Evolutionary conservation across 148 eudicot species (phyloP).

Genomic region (Diospyros lotus): DNA sequence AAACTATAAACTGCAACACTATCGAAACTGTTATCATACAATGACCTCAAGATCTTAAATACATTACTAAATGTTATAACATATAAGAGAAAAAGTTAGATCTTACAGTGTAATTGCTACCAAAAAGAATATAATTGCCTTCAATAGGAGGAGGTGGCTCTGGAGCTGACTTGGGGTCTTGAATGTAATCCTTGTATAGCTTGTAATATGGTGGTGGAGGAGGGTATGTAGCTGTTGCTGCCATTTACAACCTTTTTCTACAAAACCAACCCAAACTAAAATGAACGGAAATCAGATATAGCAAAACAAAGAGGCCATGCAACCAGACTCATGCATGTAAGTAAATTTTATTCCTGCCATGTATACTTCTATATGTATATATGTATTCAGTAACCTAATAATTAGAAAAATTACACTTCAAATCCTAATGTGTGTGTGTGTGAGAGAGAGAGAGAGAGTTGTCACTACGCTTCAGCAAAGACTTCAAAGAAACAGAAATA

Average conservation of each 20-base stretch:
- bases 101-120: constrained; percentile 67
- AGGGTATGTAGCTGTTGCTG: constrained; percentile 80
- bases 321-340: too few species aligned
- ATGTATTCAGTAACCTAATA: too few species aligned
- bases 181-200: constrained; percentile 64
- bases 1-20: neutral
- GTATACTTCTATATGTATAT: too few species aligned
- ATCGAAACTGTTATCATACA: neutral
- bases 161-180: constrained; percentile 65
- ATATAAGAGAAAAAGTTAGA: constrained; percentile 5
- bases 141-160: constrained; percentile 73
- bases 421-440: too few species aligned
- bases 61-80: neutral
- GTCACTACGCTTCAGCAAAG: too few species aligned
- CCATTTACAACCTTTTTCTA: constrained; percentile 30
- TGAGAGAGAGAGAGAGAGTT: too few species aligned
- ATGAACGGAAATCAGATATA: neutral
- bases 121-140: constrained; percentile 69
- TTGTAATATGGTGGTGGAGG: constrained; percentile 91
- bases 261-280: neutral
- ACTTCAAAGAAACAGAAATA: too few species aligned
- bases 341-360: too few species aligned
- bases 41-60: neutral
- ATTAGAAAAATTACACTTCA: too few species aligned
- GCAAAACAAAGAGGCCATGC: neutral